Conservation (phyloP, 2,329 filamentous ascomycete genomes). For the Aspergillus pseudotamarii region DNA sequence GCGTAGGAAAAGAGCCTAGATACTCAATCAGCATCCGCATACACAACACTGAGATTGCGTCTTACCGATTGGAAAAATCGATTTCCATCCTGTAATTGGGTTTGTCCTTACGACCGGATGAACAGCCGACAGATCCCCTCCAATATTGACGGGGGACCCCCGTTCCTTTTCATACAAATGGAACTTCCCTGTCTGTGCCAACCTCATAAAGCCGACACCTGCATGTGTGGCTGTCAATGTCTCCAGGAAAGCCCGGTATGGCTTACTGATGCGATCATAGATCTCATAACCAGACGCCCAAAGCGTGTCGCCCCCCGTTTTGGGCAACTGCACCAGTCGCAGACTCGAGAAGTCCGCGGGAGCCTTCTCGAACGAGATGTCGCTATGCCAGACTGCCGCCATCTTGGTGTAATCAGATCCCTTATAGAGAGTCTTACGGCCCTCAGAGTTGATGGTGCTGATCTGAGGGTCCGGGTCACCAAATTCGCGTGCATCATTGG, state of each 20-base stretch:
- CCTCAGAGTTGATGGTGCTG: conserved; percentile 63
- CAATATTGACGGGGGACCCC: neutral
- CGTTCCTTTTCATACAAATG: neutral
- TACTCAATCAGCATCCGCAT: neutral
- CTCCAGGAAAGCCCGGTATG: conserved; percentile 45
- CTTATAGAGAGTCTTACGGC: conserved; percentile 52
- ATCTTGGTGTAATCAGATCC: conserved; percentile 34
- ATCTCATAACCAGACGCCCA: conserved; percentile 70
- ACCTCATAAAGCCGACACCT: neutral
- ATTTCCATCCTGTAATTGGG: conserved; percentile 67
- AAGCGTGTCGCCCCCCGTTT: conserved; percentile 63
- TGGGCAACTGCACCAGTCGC: conserved; percentile 58
- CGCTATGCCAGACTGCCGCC: conserved; percentile 58
- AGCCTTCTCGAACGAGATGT: conserved; percentile 66
- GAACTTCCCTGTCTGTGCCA: neutral
- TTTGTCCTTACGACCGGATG: conserved; percentile 65
- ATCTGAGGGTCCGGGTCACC: conserved; percentile 63
- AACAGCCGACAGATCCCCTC: conserved; percentile 44
- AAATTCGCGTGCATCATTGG: conserved; percentile 58
- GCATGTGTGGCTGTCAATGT: neutral
- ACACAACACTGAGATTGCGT: neutral
- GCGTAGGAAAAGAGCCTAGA: neutral
- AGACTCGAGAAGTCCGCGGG: conserved; percentile 66
- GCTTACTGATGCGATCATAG: conserved; percentile 63
- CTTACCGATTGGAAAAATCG: conserved; percentile 49